Evolutionary conservation across 192 early-diverging fungal genomes (phyloP).

Genomic region (Rhizoclosmatium sp.): DNA sequence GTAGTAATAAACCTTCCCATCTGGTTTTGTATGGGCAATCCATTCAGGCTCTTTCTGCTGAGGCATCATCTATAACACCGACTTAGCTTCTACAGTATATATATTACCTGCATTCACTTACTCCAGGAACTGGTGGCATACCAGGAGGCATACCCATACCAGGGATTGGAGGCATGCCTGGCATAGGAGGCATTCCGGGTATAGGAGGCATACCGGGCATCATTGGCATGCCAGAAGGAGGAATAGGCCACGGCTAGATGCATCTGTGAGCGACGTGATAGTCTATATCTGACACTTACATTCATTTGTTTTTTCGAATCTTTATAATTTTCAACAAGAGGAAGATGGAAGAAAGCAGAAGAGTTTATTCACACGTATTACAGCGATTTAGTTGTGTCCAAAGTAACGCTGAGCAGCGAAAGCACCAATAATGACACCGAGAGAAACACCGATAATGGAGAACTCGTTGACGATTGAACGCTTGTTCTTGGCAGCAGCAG

Average conservation of each 20-base stretch:
- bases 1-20: conserved; percentile 88
- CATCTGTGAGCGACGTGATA: background rate
- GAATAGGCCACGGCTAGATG: background rate
- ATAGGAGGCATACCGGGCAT: background rate
- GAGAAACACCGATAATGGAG: conserved; percentile 18
- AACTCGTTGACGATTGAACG: conserved; percentile 21
- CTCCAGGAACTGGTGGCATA: background rate
- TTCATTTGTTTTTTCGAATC: background rate
- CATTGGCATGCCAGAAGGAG: conserved; percentile 2
- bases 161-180: background rate
- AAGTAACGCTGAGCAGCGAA: conserved; percentile 11
- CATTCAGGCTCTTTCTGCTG: conserved; percentile 53
- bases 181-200: conserved; percentile 6
- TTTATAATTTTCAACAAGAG: background rate
- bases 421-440: conserved; percentile 30
- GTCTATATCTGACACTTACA: background rate
- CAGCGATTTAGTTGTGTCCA: too few relatives aligned
- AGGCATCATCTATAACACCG: background rate
- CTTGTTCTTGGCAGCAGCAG: conserved; percentile 9
- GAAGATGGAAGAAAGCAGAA: background rate
- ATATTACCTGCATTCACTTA: too few relatives aligned
- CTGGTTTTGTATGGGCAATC: conserved; percentile 79
- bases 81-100: background rate
- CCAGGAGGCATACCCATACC: background rate
- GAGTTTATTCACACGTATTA: too few relatives aligned